phyloP scores from a whole-genome alignment of 1,284 basidiomycete species.

The Ganoderma leucocontextum region DNA sequence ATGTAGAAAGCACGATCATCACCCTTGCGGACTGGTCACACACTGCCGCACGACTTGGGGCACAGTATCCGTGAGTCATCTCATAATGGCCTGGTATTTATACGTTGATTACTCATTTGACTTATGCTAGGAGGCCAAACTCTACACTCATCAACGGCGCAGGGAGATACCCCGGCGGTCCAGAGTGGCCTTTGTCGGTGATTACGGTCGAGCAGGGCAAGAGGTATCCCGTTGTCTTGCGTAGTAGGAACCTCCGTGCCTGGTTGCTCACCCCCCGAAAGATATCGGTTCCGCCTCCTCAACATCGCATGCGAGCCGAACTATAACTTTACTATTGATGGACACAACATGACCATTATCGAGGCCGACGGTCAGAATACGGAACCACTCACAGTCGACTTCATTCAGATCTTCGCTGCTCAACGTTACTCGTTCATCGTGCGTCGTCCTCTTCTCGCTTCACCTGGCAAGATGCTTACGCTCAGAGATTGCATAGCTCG shows the following conservation, averaged over 20 bases:
- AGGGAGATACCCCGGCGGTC: conserved; percentile 40
- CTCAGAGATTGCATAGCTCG: conserved; percentile 4
- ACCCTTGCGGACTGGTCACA: conserved; percentile 40
- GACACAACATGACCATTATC: conserved; percentile 46
- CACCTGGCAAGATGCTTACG: background rate
- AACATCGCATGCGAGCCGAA: conserved; percentile 51
- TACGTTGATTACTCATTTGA: background rate
- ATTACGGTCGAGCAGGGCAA: conserved; percentile 44
- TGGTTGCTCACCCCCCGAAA: background rate
- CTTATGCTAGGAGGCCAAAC: conserved; percentile 3
- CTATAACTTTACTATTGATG: conserved; percentile 45
- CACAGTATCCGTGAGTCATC: conserved; percentile 15
- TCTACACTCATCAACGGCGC: conserved; percentile 61
- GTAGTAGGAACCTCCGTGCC: background rate
- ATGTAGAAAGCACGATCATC: conserved; percentile 36
- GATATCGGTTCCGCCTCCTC: conserved; percentile 53
- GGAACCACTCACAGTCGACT: conserved; percentile 44
- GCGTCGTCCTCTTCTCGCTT: background rate
- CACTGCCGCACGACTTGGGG: conserved; percentile 19
- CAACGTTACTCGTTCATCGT: conserved; percentile 49
- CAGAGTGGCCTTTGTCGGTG: conserved; percentile 39
- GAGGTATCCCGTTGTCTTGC: conserved; percentile 32
- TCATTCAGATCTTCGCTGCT: conserved; percentile 44
- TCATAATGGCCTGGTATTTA: background rate
- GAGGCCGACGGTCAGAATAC: conserved; percentile 45